phyloP scores from a whole-genome alignment of 2,329 filamentous ascomycete genomes.

The Penicillium sp. region DNA sequence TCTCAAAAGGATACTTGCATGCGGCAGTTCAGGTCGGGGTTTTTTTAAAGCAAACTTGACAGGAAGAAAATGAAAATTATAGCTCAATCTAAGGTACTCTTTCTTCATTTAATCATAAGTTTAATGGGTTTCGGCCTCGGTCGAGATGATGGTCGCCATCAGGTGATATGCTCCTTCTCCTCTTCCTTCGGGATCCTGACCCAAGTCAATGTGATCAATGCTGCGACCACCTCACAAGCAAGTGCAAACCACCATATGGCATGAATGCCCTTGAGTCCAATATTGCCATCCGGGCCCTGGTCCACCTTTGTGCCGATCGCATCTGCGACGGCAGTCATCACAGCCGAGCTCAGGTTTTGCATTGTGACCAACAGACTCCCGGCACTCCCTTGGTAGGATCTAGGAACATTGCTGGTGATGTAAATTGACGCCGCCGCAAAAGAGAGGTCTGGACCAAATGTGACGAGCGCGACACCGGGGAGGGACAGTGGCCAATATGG shows the following conservation, averaged over 20 bases:
- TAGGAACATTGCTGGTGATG: constrained; percentile 46
- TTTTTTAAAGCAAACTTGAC: no score
- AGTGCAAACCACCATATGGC: constrained; percentile 43
- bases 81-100: no score
- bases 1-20: no score
- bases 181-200: constrained; percentile 43
- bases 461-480: constrained; percentile 45
- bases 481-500: constrained; percentile 47
- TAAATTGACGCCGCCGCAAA: constrained; percentile 50
- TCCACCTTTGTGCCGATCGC: constrained; percentile 33
- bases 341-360: constrained; percentile 46
- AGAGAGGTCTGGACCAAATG: constrained; percentile 49
- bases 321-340: constrained; percentile 33
- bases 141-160: neutral
- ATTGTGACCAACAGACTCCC: constrained; percentile 48
- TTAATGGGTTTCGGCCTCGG: no score
- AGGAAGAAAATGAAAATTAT: no score
- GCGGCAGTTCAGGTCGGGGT: no score
- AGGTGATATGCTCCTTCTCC: constrained; percentile 27
- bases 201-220: constrained; percentile 36
- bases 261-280: constrained; percentile 33
- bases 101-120: no score
- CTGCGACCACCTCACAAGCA: constrained; percentile 31
- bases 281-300: constrained; percentile 11
- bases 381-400: constrained; percentile 47